Evolutionary conservation across 129 eudicot species (phyloP).

Genomic region (Lactuca sativa): DNA sequence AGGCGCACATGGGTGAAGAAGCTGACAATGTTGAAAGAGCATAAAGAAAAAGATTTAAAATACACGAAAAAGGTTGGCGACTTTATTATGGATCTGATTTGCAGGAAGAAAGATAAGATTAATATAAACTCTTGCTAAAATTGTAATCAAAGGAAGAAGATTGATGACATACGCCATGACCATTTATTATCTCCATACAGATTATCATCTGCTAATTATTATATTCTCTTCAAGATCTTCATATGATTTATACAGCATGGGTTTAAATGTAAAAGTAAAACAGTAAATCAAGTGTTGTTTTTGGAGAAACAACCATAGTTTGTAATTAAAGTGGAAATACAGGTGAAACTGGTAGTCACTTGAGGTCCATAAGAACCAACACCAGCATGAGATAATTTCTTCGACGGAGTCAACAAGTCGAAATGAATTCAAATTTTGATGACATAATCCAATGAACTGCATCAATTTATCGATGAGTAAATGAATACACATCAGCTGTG

Average conservation of each 20-base stretch:
- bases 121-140: slow-evolving; percentile 21
- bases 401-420: background rate
- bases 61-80: slow-evolving; percentile 31
- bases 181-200: background rate
- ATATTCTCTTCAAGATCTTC: background rate
- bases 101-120: slow-evolving; percentile 18
- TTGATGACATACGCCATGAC: slow-evolving; percentile 31
- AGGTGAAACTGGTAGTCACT: no score
- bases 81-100: slow-evolving; percentile 41
- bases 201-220: no score
- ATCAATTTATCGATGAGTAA: no score
- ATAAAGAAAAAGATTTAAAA: slow-evolving; percentile 14
- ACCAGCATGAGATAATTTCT: background rate
- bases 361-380: no score
- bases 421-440: no score
- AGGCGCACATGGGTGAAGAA: slow-evolving; percentile 52
- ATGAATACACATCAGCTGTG: no score
- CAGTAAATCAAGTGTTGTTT: no score
- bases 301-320: no score
- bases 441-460: no score
- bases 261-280: background rate
- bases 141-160: slow-evolving; percentile 32
- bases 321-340: no score
- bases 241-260: background rate
- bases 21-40: slow-evolving; percentile 28